Base-by-base conservation (phyloP, 2,329 filamentous ascomycete species). In the Cordyceps cicadae region DNA sequence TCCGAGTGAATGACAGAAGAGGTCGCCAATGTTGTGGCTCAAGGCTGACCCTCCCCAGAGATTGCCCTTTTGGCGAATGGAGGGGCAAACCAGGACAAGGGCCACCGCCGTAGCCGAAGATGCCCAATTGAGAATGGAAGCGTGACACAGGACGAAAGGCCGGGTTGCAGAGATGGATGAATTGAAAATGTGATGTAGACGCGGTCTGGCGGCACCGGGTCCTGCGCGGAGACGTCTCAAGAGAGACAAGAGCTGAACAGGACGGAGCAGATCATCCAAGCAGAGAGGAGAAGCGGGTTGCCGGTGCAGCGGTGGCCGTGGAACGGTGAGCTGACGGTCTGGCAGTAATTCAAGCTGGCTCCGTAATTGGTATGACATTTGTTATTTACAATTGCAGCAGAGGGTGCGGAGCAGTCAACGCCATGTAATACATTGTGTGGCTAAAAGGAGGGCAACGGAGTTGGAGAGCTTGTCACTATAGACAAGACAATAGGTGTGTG, bases 31-130 rank as follows among this genome's bases (percentile, higher is more conserved):
- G 50, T 14, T 50, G 55, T 51, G 34, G 55, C 55, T 29, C 55
- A 32, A 58, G 55, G 46, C 45, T 58, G 55, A 58, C 55, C 45
- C 29, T 57, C 46, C 46, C 45, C 46, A 57, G 32, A 57, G 45
- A 57, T 57, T 57, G 46, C 54, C 54, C 50, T 11, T 26, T 11
- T 46, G n/a, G 45, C 26, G 45, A 21, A 48, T 48, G 24, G 45
- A 48, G 43, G 43, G 45, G 45, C 45, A 21, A n/a, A 8, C 19
- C 21, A 12, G 29, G 21, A 26, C 45, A 48, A 26, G 45, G 45
- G 45, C 3, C 8, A 1, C 11, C 8, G 3, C 11, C 9, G 14
- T 21, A 48, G 45, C 21, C 43, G 24, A 46, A 24, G 11, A 46
- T 19, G 41, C 41, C n/a, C 21, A 48, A 26, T 48, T n/a, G n/a